Evolutionary conservation across 1,284 basidiomycete species (phyloP).

Genomic region (Pascua guehoae): DNA sequence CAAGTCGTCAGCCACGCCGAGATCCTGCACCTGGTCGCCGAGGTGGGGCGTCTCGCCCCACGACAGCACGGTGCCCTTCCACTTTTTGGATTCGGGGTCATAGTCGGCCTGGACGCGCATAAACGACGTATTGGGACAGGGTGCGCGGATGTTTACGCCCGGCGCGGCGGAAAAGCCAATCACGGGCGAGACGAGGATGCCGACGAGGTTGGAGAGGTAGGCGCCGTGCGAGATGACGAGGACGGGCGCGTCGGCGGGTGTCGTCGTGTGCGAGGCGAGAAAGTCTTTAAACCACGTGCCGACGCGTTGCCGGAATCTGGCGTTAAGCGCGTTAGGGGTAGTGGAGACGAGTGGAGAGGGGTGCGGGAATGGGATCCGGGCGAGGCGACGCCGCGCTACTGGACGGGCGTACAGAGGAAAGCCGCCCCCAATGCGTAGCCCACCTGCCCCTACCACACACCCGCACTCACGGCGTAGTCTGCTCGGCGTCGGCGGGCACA

Average conservation of each 20-base stretch:
- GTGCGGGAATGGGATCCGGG: neutral
- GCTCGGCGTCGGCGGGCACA: slow-evolving; percentile 32
- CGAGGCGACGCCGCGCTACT: neutral
- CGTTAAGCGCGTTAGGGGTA: slow-evolving; percentile 10
- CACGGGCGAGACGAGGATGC: slow-evolving; percentile 18
- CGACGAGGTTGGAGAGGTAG: slow-evolving; percentile 29
- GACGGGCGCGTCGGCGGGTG: slow-evolving; percentile 10
- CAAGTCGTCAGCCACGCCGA: slow-evolving; percentile 12
- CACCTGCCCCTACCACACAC: neutral
- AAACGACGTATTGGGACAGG: slow-evolving; percentile 34
- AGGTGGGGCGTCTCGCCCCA: slow-evolving; percentile 34
- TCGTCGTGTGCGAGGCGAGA: slow-evolving; percentile 11
- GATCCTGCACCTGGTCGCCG: neutral
- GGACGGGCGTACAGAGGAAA: too few relatives aligned
- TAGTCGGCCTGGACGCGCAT: slow-evolving; percentile 25
- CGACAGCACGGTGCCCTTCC: slow-evolving; percentile 21
- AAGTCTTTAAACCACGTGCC: slow-evolving; percentile 17
- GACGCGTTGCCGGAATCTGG: slow-evolving; percentile 19
- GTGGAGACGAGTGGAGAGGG: neutral
- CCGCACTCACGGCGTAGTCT: slow-evolving; percentile 21
- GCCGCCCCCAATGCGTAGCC: neutral
- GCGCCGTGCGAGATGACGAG: slow-evolving; percentile 44
- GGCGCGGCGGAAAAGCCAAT: slow-evolving; percentile 7
- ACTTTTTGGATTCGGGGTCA: slow-evolving; percentile 3
- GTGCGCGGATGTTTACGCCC: slow-evolving; percentile 17